Base-by-base conservation (phyloP, 2,329 filamentous ascomycete species). In the Alternaria brassicicola region DNA sequence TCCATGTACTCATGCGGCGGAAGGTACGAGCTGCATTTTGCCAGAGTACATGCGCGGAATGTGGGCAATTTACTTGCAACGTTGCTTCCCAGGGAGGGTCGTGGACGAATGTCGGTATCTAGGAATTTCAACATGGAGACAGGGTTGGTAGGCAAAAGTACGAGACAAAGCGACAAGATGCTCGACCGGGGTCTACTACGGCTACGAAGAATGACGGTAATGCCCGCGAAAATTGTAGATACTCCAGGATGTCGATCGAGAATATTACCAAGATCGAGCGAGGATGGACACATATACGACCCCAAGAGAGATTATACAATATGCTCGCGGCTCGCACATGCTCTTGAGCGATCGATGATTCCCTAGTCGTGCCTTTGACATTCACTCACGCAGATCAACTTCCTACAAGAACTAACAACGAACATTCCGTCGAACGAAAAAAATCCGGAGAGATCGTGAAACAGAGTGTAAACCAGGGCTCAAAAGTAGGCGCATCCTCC, bases 301-400 rank as follows among this genome's bases (percentile, higher is more conserved):
- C 13, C 9, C 19, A 10, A 10, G 6, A 25, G 31, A 25, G 15
- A 9, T 10, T 49, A 3, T 12, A 35, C 10, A 12, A 38, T 25
- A 9, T 47, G 28, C 43, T 21, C 19, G 15, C 28, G 30, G 28
- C 43, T 33, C 31, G 28, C 30, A 35, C 13, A 35, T 47, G 28
- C 15, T 17, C 19, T 23, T 33, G 28, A 19, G 15, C 30, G 21
- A 21, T 47, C 13, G 15, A 21, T 47, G 30, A 23, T 15, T 31
- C 19, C 6, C 13, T 19, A 38, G 23, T n/a, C 13, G 9, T 35
- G 30, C 43, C 13, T 47, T 23, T 8, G 17, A 25, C 30, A 35
- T 35, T 31, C 30, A 35, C 28, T 33, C 13, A 35, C 35, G 43
- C 43, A 25, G 28, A n/a, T 47, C 43, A 17, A 35, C 28, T 47